Evolutionary conservation across 2,329 filamentous ascomycete species (phyloP).

Genomic region (Myotisia sp.): DNA sequence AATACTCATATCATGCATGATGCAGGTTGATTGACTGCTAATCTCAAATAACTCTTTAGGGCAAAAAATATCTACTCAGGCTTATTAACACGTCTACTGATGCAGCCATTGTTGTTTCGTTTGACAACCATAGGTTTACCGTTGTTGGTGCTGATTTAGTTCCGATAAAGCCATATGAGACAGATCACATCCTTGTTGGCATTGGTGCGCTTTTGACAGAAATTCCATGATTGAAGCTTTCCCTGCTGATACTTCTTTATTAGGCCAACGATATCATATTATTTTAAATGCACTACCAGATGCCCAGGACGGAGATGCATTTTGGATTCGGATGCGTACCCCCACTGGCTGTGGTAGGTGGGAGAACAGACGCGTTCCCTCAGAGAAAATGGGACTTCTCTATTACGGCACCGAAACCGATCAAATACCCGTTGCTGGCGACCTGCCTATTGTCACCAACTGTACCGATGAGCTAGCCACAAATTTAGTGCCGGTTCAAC

Average conservation of each 20-base stretch:
- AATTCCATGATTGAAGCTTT: background rate
- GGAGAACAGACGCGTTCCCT: constrained; percentile 22
- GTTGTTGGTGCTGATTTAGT: constrained; percentile 46
- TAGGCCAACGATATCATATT: constrained; percentile 27
- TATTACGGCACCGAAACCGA: constrained; percentile 20
- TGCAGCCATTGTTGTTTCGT: constrained; percentile 37
- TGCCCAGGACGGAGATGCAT: constrained; percentile 11
- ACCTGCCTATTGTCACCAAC: constrained; percentile 13
- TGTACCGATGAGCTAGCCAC: constrained; percentile 17
- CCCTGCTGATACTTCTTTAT: background rate
- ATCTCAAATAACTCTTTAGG: constrained; percentile 3
- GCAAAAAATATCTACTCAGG: constrained; percentile 22
- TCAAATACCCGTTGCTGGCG: constrained; percentile 12
- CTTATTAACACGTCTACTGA: constrained; percentile 32
- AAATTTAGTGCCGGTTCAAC: constrained; percentile 6
- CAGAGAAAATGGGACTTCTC: constrained; percentile 39
- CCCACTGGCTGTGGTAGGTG: constrained; percentile 31
- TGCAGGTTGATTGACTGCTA: background rate
- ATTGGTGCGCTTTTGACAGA: too few species aligned
- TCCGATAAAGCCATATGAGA: constrained; percentile 41
- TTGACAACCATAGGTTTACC: constrained; percentile 40
- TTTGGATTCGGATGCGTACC: constrained; percentile 34
- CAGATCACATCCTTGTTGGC: constrained; percentile 27
- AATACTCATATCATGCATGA: background rate
- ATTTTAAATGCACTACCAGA: constrained; percentile 14